phyloP scores from a whole-genome alignment of 805 yeast species.

The Metschnikowia proteae region DNA sequence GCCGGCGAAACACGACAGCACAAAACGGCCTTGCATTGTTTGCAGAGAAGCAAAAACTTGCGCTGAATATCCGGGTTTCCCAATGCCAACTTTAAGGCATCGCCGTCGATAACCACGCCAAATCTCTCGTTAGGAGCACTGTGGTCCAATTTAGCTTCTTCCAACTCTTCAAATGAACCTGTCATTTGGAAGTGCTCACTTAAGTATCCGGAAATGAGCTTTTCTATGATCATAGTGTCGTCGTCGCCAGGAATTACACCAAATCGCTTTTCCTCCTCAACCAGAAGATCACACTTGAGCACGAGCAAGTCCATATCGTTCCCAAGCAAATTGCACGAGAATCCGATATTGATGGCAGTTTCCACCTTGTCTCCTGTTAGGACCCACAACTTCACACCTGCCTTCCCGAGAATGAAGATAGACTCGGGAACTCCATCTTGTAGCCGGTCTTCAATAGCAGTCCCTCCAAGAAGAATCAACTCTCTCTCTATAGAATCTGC shows the following conservation, averaged over 20 bases:
- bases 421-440: slow-evolving; percentile 88
- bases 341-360: slow-evolving; percentile 84
- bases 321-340: slow-evolving; percentile 73
- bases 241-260: slow-evolving; percentile 20
- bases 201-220: slow-evolving; percentile 51
- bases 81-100: slow-evolving; percentile 48
- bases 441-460: slow-evolving; percentile 81
- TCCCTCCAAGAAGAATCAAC: slow-evolving; percentile 68
- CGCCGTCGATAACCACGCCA: slow-evolving; percentile 72
- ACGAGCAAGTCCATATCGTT: slow-evolving; percentile 74
- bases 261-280: slow-evolving; percentile 24
- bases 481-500: slow-evolving; percentile 72
- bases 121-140: slow-evolving; percentile 53
- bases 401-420: slow-evolving; percentile 61
- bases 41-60: slow-evolving; percentile 66
- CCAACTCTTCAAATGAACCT: slow-evolving; percentile 56
- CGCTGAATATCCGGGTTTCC: slow-evolving; percentile 29
- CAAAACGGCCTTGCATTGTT: slow-evolving; percentile 71
- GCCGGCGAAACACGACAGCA: slow-evolving; percentile 85
- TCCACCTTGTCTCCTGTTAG: slow-evolving; percentile 88
- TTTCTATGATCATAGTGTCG: slow-evolving; percentile 37
- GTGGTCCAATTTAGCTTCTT: slow-evolving; percentile 56
- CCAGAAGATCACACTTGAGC: slow-evolving; percentile 36
- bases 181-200: slow-evolving; percentile 52
- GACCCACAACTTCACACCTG: slow-evolving; percentile 84